Conservation (phyloP, 2,329 filamentous ascomycete species). For the Cryphonectria carpinicola region DNA sequence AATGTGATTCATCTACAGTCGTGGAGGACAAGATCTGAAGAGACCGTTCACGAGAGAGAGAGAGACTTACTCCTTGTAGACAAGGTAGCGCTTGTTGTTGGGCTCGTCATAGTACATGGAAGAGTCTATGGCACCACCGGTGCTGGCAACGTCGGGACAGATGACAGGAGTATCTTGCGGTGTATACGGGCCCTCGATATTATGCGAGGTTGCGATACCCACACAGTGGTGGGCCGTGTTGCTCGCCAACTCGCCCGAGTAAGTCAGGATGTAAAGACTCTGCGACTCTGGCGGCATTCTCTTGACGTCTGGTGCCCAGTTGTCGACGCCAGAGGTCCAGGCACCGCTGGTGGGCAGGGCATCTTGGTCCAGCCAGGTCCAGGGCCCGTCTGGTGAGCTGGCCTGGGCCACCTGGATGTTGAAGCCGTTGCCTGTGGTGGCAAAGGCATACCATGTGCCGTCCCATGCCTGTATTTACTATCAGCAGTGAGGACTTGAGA, state of each 20-base stretch:
- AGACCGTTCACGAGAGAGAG: not conserved
- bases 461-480: conserved; percentile 40
- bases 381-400: conserved; percentile 50
- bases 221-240: conserved; percentile 56
- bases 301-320: conserved; percentile 66
- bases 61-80: conserved; percentile 54
- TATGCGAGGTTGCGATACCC: conserved; percentile 55
- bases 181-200: conserved; percentile 56
- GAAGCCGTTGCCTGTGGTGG: conserved; percentile 49
- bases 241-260: conserved; percentile 51
- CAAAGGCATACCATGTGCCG: conserved; percentile 60
- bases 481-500: not conserved
- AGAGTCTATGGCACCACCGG: conserved; percentile 66
- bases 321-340: conserved; percentile 59
- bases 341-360: conserved; percentile 53
- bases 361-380: conserved; percentile 52
- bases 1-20: too few relatives aligned
- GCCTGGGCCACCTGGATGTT: conserved; percentile 60
- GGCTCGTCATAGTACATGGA: conserved; percentile 60
- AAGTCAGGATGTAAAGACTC: conserved; percentile 60
- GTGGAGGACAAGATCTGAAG: not conserved
- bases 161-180: conserved; percentile 52
- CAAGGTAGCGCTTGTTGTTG: conserved; percentile 57
- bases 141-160: conserved; percentile 51
- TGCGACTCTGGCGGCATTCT: conserved; percentile 47